Evolutionary conservation across 2,329 filamentous ascomycete species (phyloP), one percentile per base, ranked within the genome.

Genomic region (Alternaria alternata): DNA sequence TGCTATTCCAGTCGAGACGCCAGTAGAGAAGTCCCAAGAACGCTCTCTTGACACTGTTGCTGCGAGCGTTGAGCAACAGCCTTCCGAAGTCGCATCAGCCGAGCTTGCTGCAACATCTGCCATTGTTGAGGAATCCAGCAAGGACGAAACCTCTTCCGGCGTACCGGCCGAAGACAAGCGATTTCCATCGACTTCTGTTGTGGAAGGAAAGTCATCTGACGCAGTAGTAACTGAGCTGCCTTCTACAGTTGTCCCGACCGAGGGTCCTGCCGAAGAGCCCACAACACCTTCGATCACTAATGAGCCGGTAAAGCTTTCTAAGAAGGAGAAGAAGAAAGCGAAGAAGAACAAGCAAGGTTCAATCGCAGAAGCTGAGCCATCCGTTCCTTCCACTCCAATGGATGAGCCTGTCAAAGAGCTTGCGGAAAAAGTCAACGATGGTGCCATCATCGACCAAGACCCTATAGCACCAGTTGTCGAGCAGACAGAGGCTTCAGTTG

Each of bases 291-390:
- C 43, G 16, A 7, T 36, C 34, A 43, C 48, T 18, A 44, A 64
- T 14, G 52, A 59, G 11, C 42, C 34, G 22, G 34, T 62, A 5
- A 46, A 61, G 9, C 44, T 63, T 20, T 65, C 66, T 5, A 68
- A 66, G 55, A 67, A 69, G 32, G 65, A 65, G 9, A 70, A 64
- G 42, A 66, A 63, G 47, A 57, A 56, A 26, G 59, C 56, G 42
- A 61, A 63, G 30, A 59, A 54, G 34, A 41, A 28, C 24, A 70
- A 68, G 53, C 62, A 57, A 7, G 63, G 24, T 12, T 67, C 63
- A 20, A 8, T 61, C n/a, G 54, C 56, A n/a, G 62, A 66, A 18
- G 34, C 20, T 14, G 59, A 67, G 46, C 48, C 52, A 24, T 59
- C 57, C 2, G n/a, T 38, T 2, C 43, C 54, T n/a, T 48, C 54